These are phyloP conservation scores for Alternaria brassicae DNA, from an alignment of 2,329 filamentous ascomycete genomes.

Conservation along the genomic window DNA sequence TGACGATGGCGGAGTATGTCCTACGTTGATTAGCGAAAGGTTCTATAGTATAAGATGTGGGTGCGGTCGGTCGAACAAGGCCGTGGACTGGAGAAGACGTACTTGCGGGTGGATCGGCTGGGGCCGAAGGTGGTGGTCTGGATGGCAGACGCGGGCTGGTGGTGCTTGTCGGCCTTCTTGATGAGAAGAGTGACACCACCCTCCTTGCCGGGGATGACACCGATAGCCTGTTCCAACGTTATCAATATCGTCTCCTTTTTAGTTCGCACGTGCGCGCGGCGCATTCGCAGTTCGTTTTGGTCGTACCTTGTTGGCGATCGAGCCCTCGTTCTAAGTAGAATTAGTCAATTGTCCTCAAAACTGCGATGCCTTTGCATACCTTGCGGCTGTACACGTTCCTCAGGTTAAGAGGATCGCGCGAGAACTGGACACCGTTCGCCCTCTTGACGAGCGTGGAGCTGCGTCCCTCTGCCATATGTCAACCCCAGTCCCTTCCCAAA, in stretches of 20 bases:
- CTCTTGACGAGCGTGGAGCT: slow-evolving; percentile 95
- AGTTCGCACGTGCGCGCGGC: not conserved
- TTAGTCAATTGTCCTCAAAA: slow-evolving; percentile 32
- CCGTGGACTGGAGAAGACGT: slow-evolving; percentile 52
- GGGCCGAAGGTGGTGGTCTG: slow-evolving; percentile 73
- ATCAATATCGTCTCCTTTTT: slow-evolving; percentile 13
- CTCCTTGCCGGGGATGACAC: slow-evolving; percentile 76
- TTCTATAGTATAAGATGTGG: not conserved
- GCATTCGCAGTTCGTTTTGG: slow-evolving; percentile 18
- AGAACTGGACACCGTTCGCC: slow-evolving; percentile 86
- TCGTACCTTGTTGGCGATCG: slow-evolving; percentile 88
- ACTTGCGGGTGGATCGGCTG: slow-evolving; percentile 81
- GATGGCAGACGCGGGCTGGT: slow-evolving; percentile 74
- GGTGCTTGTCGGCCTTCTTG: slow-evolving; percentile 78
- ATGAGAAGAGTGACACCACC: slow-evolving; percentile 80
- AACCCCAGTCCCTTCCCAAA: slow-evolving; percentile 15
- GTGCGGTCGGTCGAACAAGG: not conserved
- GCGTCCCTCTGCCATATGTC: slow-evolving; percentile 70
- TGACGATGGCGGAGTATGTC: slow-evolving; percentile 89
- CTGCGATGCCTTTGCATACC: slow-evolving; percentile 58
- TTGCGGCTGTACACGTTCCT: slow-evolving; percentile 91
- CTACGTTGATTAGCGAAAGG: slow-evolving; percentile 45
- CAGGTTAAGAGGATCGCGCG: slow-evolving; percentile 92
- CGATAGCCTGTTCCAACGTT: slow-evolving; percentile 70
- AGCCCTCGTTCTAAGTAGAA: slow-evolving; percentile 77